Base-by-base conservation (phyloP, 1,139 yeast species). In the Debaryomycetaceae sp. region DNA sequence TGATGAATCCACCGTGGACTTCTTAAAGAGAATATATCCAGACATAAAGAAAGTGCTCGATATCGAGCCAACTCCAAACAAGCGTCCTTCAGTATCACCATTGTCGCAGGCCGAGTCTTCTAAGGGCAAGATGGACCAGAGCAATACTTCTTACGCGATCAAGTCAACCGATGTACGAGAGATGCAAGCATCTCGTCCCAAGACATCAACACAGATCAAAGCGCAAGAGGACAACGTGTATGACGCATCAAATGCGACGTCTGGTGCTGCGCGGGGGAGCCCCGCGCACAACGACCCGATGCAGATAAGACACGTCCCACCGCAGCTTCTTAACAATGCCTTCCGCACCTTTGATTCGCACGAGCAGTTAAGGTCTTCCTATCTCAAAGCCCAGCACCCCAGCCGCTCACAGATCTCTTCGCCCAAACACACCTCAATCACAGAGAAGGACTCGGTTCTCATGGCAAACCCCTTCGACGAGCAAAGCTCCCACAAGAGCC, bases 291-390 rank as follows among this genome's bases (percentile, higher is more conserved):
- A 36, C 22, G 48, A 45, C 34, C 48, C 48, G 8, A 30, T 36
- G 8, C 23, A 20, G n/a, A 36, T 46, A 8, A 24, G 36, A 6
- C 50, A 46, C 34, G 39, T 43, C 5, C 50, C 49, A 1, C 41
- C 45, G 34, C 46, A 47, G 14, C 5, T 43, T 6, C 39, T 31
- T 8, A 36, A 37, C 17, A 46, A 27, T 33, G 58, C 58, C 2
- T 56, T 53, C 40, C 42, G 49, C 33, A 51, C 58, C 5, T 55
- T 55, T 43, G 49, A 47, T 30, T 38, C 49, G 5, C 20, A 37
- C 9, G 39, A 37, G n/a, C 31, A 37, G 39, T 30, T 37, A 13
- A 37, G 17, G 14, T 37, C 39, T 5, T 37, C 39, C 7, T 37
- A 37, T 14, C 24, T 37, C 30, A 22, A 24, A n/a, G 33, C 24